Percentiles rank a stretch among this genome's conserved stretches.
These are phyloP conservation scores for Pholiota adiposa DNA, from an alignment of 1,284 basidiomycete species.

Conservation along the genomic window DNA sequence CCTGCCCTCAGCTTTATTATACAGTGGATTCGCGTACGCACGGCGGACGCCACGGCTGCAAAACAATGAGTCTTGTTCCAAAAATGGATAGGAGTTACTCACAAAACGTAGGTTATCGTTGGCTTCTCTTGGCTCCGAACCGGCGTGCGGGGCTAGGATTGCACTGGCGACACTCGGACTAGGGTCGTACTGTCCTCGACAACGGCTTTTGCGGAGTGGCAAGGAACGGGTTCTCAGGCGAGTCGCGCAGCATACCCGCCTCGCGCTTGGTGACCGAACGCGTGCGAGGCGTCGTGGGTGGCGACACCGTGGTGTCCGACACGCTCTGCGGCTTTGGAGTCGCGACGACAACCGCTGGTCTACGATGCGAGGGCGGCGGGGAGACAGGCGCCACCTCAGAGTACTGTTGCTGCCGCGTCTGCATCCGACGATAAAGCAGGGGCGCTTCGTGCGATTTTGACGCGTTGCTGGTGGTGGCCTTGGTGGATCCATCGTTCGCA, in stretches of 20 bases:
- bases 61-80: constrained; percentile 6
- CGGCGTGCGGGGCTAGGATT: constrained; percentile 26
- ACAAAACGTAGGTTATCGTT: constrained; percentile 62
- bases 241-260: constrained; percentile 33
- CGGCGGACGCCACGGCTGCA: constrained; percentile 56
- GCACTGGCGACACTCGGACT: constrained; percentile 23
- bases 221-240: constrained; percentile 49
- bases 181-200: constrained; percentile 21
- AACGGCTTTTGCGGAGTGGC: constrained; percentile 32
- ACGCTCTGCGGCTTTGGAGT: background rate
- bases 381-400: constrained; percentile 39
- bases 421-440: constrained; percentile 35
- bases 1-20: constrained; percentile 41
- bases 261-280: constrained; percentile 20
- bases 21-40: constrained; percentile 55
- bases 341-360: constrained; percentile 19
- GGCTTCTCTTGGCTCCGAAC: constrained; percentile 46
- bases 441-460: constrained; percentile 27
- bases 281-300: constrained; percentile 36
- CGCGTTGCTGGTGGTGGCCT: constrained; percentile 2
- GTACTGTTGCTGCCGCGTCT: constrained; percentile 12
- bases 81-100: constrained; percentile 31
- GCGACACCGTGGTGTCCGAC: constrained; percentile 13
- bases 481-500: constrained; percentile 1
- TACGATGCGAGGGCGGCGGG: constrained; percentile 47